These are phyloP conservation scores for Astragalus membranaceus DNA, from an alignment of 306 rosid genomes.

Conservation along the genomic window DNA sequence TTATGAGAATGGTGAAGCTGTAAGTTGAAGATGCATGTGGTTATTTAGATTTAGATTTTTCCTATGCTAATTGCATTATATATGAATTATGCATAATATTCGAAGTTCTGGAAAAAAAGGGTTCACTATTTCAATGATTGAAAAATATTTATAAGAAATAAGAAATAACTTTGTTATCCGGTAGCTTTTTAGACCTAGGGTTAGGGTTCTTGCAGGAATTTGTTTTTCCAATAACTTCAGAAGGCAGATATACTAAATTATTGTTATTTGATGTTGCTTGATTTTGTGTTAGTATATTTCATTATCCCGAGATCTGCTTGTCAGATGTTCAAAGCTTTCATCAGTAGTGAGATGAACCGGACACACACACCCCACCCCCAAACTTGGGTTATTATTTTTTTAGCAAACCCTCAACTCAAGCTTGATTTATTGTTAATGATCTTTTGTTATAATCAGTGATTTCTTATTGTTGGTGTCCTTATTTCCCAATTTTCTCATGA, in stretches of 20 bases:
- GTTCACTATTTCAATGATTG: too few species aligned
- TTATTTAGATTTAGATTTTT: neutral
- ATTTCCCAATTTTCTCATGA: neutral
- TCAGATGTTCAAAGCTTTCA: too few species aligned
- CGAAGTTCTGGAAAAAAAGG: too few species aligned
- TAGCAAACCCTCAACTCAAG: neutral
- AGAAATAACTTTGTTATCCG: too few species aligned
- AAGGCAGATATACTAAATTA: neutral
- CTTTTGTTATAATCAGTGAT: neutral
- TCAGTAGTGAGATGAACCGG: too few species aligned
- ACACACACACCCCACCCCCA: too few species aligned
- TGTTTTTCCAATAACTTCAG: neutral
- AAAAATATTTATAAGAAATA: too few species aligned
- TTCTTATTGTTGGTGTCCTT: neutral
- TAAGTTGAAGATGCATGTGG: conserved; percentile 1
- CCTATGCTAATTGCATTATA: neutral
- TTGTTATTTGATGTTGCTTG: too few species aligned
- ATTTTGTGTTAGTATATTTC: too few species aligned
- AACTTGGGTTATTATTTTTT: too few species aligned
- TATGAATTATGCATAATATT: neutral
- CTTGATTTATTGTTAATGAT: neutral
- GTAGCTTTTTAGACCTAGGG: conserved; percentile 39
- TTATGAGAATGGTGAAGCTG: neutral
- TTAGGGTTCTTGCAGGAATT: conserved; percentile 51
- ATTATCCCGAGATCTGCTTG: too few species aligned